Conservation (phyloP, 2,329 filamentous ascomycete genomes). For the Acephala macrosclerotiorum region DNA sequence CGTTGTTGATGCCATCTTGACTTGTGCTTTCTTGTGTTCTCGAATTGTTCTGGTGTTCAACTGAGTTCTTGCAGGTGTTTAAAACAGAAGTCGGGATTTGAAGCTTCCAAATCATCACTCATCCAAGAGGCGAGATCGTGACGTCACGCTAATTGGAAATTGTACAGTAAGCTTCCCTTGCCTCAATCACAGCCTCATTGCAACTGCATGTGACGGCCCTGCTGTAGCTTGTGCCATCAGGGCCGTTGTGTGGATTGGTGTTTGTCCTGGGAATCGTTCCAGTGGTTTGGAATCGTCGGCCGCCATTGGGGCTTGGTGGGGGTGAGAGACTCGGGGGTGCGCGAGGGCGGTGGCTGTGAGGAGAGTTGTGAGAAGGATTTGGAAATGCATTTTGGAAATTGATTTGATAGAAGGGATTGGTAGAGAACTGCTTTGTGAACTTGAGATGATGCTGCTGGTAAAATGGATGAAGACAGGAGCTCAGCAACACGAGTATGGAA, state of each 20-base stretch:
- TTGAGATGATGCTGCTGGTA: neutral
- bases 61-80: neutral
- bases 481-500: neutral
- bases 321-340: slow-evolving; percentile 32
- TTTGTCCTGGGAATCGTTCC: slow-evolving; percentile 18
- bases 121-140: neutral
- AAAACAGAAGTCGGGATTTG: neutral
- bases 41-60: neutral
- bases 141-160: neutral
- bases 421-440: slow-evolving; percentile 2
- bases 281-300: slow-evolving; percentile 16
- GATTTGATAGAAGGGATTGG: neutral
- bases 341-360: slow-evolving; percentile 13
- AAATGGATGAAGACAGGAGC: neutral
- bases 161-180: slow-evolving; percentile 1
- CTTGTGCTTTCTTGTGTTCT: neutral
- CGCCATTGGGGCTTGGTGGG: slow-evolving; percentile 3
- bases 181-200: slow-evolving; percentile 1
- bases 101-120: neutral
- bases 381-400: slow-evolving; percentile 15
- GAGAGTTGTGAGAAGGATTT: slow-evolving; percentile 4
- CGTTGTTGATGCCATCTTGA: slow-evolving; percentile 11
- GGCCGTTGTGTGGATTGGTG: slow-evolving; percentile 31
- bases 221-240: slow-evolving; percentile 32
- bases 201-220: slow-evolving; percentile 1